Base-by-base conservation (phyloP, 805 yeast species). In the Starmerella vitae region DNA sequence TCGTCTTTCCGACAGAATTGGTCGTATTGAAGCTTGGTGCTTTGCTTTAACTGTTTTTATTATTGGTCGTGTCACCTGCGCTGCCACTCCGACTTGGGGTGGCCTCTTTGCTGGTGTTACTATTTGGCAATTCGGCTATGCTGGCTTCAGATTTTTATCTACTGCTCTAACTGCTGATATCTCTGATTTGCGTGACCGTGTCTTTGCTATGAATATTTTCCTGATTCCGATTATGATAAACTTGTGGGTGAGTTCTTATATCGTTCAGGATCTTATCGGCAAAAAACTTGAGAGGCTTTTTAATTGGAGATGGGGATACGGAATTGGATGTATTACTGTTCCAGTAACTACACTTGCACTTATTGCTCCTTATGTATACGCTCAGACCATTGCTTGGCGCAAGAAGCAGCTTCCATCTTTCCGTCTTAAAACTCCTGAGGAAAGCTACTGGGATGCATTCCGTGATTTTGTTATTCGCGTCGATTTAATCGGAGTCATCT, bases 281-380 rank as follows among this genome's bases (percentile, higher is more conserved):
- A 27, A 32, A n/a, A 36, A 30, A 14, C 6, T 5, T 19, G 34
- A 31, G 34, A 12, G 14, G 3, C 33, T 33, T 2, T 12, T 13
- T 4, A 52, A 65, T 29, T 76, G 83, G 77, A 65, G 74, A 10
- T 79, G 86, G 86, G 78, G 76, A 52, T 72, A 75, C 49, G 85
- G 78, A 30, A 76, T 79, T 69, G 78, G 80, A 78, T 84, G 84
- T 2, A 75, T 76, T 50, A 76, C 77, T 45, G 72, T 75, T 64
- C 86, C 86, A 25, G 59, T 76, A 28, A 54, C 74, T 3, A 63
- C 77, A 46, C 33, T 77, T 12, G 84, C 84, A 19, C 57, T 79
- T 36, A 49, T 75, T 6, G 44, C 48, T 2, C 68, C 77, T 49
- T 61, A 74, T 52, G n/a, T 65, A 2, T 77, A 74, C 55, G 76